phyloP scores from a whole-genome alignment of 495 filamentous ascomycete genomes.

The Bombardia bombarda region DNA sequence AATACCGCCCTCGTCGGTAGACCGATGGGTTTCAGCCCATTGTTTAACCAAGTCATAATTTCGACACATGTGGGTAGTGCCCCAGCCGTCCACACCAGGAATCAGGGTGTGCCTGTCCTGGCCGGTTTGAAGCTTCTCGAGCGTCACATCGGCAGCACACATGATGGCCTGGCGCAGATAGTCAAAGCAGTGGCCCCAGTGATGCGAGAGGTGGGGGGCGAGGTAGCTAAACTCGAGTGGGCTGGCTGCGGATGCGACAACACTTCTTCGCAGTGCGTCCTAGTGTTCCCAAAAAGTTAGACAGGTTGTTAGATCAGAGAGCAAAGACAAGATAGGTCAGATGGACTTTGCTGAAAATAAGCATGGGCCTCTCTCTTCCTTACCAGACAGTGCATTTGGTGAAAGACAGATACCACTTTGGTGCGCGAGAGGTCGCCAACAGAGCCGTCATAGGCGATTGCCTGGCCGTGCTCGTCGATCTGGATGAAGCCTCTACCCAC shows the following conservation, averaged over 20 bases:
- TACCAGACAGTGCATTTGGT: conserved; percentile 4
- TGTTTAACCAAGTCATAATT: not conserved
- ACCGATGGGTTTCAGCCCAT: not conserved
- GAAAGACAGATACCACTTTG: conserved; percentile 1
- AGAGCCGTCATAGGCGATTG: not conserved
- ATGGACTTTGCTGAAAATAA: too few species aligned
- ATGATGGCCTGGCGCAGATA: conserved; percentile 1
- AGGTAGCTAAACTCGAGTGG: conserved; percentile 3
- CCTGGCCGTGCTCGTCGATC: not conserved
- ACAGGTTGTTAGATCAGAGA: not conserved
- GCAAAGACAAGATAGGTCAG: not conserved
- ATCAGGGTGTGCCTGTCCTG: not conserved
- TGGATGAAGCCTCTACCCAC: conserved; percentile 1
- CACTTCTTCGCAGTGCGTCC: conserved; percentile 1
- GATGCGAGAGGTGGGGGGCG: not conserved
- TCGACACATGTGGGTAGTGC: conserved; percentile 3
- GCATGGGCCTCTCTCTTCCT: too few species aligned
- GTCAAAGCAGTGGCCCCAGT: conserved; percentile 6
- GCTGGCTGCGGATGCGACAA: conserved; percentile 1
- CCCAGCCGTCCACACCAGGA: not conserved
- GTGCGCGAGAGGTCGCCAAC: not conserved
- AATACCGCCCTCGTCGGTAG: conserved; percentile 1
- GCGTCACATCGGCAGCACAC: conserved; percentile 3
- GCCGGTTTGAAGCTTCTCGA: not conserved
- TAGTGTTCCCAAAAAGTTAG: not conserved